These are phyloP conservation scores for Trichocladium antarcticum DNA, from an alignment of 495 filamentous ascomycete species.

Conservation along the genomic window DNA sequence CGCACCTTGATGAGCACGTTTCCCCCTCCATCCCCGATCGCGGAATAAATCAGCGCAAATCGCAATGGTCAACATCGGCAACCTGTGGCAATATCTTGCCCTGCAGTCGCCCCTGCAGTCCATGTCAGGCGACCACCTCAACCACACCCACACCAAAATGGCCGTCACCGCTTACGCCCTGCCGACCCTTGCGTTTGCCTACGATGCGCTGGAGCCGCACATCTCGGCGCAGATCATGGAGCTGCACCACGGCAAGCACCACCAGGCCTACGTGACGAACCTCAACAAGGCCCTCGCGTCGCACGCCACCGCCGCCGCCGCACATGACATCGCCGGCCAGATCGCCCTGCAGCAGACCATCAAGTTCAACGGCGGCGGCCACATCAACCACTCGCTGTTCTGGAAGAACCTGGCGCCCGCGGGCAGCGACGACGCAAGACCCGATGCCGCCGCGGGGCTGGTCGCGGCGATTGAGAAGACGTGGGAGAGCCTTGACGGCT, in stretches of 20 bases:
- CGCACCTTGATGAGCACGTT: slow-evolving; percentile 13
- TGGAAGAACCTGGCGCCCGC: slow-evolving; percentile 85
- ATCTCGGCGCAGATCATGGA: slow-evolving; percentile 96
- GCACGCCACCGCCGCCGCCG: slow-evolving; percentile 37
- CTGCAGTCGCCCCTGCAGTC: slow-evolving; percentile 17
- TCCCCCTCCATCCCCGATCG: neutral
- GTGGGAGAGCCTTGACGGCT: slow-evolving; percentile 53
- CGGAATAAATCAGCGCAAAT: neutral
- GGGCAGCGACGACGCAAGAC: slow-evolving; percentile 50
- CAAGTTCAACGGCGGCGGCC: slow-evolving; percentile 87
- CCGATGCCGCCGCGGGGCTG: slow-evolving; percentile 48
- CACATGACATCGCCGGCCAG: slow-evolving; percentile 47
- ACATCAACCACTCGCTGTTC: slow-evolving; percentile 87
- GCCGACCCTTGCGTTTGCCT: slow-evolving; percentile 35
- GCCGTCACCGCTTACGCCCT: slow-evolving; percentile 27
- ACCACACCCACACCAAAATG: slow-evolving; percentile 19
- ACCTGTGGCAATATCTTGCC: slow-evolving; percentile 22
- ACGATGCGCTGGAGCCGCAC: slow-evolving; percentile 71
- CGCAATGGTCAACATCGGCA: slow-evolving; percentile 26
- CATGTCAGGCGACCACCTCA: slow-evolving; percentile 14
- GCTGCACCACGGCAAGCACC: slow-evolving; percentile 63
- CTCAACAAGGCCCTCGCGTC: slow-evolving; percentile 52
- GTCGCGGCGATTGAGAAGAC: slow-evolving; percentile 51
- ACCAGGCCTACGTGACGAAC: slow-evolving; percentile 61
- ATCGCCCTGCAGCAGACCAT: slow-evolving; percentile 66